Percentiles rank a stretch among this genome's conserved stretches.
phyloP scores from a whole-genome alignment of 2,329 filamentous ascomycete genomes.

The Alternaria tenuissima region DNA sequence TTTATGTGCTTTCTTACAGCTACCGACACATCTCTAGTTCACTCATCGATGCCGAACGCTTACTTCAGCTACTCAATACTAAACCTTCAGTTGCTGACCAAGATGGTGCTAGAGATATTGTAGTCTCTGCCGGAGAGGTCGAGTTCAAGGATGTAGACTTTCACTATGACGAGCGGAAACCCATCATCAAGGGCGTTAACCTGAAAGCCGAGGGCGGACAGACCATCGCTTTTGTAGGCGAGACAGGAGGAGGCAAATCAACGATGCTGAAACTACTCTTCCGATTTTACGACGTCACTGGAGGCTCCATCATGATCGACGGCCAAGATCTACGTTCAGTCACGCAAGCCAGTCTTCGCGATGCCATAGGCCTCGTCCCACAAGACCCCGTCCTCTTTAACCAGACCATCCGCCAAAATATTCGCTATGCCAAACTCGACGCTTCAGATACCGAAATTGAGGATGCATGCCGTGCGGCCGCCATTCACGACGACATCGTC shows the following conservation, averaged over 20 bases:
- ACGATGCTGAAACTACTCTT: slow-evolving; percentile 68
- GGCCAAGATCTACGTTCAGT: slow-evolving; percentile 68
- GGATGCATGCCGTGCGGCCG: slow-evolving; percentile 67
- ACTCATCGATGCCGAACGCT: slow-evolving; percentile 71
- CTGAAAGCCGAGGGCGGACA: slow-evolving; percentile 62
- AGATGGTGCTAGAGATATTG: slow-evolving; percentile 50
- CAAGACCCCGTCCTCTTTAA: slow-evolving; percentile 73
- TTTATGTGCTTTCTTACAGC: slow-evolving; percentile 61
- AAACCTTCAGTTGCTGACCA: slow-evolving; percentile 63
- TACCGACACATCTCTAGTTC: slow-evolving; percentile 60
- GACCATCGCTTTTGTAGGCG: slow-evolving; percentile 68
- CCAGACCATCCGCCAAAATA: slow-evolving; percentile 69
- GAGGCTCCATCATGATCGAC: slow-evolving; percentile 65
- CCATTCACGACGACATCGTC: slow-evolving; percentile 71
- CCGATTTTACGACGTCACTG: slow-evolving; percentile 67
- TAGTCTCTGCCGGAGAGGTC: slow-evolving; percentile 59
- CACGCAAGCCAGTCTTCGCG: slow-evolving; percentile 65
- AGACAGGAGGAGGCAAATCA: slow-evolving; percentile 70
- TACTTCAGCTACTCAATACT: slow-evolving; percentile 65
- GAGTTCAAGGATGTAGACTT: slow-evolving; percentile 65
- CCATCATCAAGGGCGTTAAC: slow-evolving; percentile 59
- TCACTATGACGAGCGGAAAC: slow-evolving; percentile 63
- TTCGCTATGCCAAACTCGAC: slow-evolving; percentile 68
- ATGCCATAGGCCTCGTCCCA: slow-evolving; percentile 69
- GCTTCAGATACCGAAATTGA: slow-evolving; percentile 68